phyloP scores from a whole-genome alignment of 2,329 filamentous ascomycete genomes.

The Aspergillus unguis region DNA sequence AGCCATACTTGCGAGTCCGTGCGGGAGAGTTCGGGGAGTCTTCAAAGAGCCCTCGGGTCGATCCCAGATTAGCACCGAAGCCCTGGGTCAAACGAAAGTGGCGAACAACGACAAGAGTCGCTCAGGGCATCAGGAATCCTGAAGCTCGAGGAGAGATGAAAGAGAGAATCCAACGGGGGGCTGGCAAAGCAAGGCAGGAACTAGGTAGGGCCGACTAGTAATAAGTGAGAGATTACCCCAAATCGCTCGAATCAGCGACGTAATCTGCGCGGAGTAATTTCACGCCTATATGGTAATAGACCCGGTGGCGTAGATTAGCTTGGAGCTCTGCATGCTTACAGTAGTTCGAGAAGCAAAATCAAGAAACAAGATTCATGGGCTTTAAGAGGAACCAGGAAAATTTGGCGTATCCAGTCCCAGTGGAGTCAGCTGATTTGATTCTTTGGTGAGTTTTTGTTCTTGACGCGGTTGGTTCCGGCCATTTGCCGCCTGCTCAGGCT shows the following conservation, averaged over 20 bases:
- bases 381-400: conserved; percentile 10
- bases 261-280: conserved; percentile 7
- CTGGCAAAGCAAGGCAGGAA: conserved; percentile 4
- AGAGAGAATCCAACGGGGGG: neutral
- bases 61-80: conserved; percentile 14
- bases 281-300: conserved; percentile 7
- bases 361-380: neutral
- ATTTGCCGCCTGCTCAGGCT: conserved; percentile 4
- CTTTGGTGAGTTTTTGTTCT: neutral
- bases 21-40: conserved; percentile 16
- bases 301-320: neutral
- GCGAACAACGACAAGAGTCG: neutral
- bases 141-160: neutral
- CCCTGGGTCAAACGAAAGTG: conserved; percentile 3
- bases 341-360: too few species aligned
- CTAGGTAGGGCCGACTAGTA: conserved; percentile 5
- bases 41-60: conserved; percentile 12
- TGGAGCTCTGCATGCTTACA: neutral
- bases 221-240: conserved; percentile 3
- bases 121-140: neutral
- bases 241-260: conserved; percentile 6
- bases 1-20: conserved; percentile 5
- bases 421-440: conserved; percentile 23
- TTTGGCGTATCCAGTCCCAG: conserved; percentile 5
- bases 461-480: neutral